These are phyloP conservation scores for Combretum micranthum DNA, from an alignment of 345 rosid species.

Conservation along the genomic window DNA sequence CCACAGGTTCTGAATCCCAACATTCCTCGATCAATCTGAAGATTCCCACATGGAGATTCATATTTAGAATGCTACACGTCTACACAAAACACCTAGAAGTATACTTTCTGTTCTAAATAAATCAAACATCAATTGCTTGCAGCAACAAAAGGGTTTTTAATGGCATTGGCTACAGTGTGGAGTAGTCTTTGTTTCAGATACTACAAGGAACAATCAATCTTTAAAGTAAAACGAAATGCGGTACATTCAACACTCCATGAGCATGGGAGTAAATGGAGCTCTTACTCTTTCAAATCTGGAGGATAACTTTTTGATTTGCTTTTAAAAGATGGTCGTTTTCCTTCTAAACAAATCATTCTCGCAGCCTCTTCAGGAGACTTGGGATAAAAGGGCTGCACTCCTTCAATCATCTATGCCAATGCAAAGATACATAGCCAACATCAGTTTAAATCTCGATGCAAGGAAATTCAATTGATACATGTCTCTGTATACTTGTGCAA, in stretches of 20 bases:
- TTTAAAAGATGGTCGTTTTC: conserved; percentile 64
- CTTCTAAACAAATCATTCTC: conserved; percentile 57
- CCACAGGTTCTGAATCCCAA: conserved; percentile 54
- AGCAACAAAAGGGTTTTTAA: too few species aligned
- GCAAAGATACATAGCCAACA: conserved; percentile 6
- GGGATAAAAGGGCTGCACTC: conserved; percentile 69
- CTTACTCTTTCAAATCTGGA: conserved; percentile 83
- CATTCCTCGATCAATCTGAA: conserved; percentile 86
- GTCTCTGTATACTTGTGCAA: too few species aligned
- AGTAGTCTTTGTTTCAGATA: too few species aligned
- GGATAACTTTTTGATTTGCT: conserved; percentile 61
- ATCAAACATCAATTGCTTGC: too few species aligned
- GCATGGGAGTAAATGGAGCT: background rate
- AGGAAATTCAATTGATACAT: background rate
- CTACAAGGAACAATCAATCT: too few species aligned
- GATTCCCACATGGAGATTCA: background rate
- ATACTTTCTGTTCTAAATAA: too few species aligned
- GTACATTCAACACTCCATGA: too few species aligned
- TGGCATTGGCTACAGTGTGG: too few species aligned
- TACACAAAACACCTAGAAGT: background rate
- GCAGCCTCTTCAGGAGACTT: conserved; percentile 61
- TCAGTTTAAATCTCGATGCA: background rate
- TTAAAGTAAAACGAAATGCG: background rate
- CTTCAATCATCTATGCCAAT: conserved; percentile 70
- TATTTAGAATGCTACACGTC: background rate